Evolutionary conservation across 148 eudicot genomes (phyloP), one percentile per base, ranked within the genome.

Genomic region (Dysphania ambrosioides): DNA sequence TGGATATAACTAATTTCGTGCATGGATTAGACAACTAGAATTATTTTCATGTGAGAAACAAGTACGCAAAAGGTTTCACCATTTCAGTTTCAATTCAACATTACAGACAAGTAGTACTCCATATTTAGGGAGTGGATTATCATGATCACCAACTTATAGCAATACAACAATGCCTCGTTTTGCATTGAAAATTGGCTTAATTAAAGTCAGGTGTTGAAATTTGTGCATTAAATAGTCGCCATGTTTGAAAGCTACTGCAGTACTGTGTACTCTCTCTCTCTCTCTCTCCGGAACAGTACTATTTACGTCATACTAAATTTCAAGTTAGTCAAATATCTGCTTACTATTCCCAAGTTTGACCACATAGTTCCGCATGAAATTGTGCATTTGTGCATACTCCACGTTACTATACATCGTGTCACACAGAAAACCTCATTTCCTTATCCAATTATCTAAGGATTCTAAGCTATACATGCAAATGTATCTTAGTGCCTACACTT

Each of bases 301-400:
- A 68, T n/a, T 5, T 68, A 40, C 75, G 16, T 12, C 66, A 72
- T 57, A n/a, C 24, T 31, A 11, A 5, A 71, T n/a, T n/a, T n/a
- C n/a, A 42, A 68, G n/a, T 30, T 42, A 35, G 31, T 38, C 13
- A 51, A 66, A 66, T 18, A 56, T 40, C 24, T 2, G 44, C 64
- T 42, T 27, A 47, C 31, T 65, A 72, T 41, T 68, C 66, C 78
- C 8, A 75, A 69, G 78, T 74, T 79, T 74, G 82, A 79, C 82
- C 53, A 74, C 71, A 69, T 75, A 6, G 77, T 53, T 71, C 38
- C 58, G 72, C 78, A 66, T 31, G 24, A 66, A 38, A 66, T 27
- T 47, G n/a, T n/a, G n/a, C n/a, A n/a, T n/a, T 36, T 36, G 40
- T 36, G 40, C 40, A 36, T 13, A 47, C n/a, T n/a, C n/a, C n/a